phyloP scores from a whole-genome alignment of 1,284 basidiomycete species.

The Tausonia pullulans region DNA sequence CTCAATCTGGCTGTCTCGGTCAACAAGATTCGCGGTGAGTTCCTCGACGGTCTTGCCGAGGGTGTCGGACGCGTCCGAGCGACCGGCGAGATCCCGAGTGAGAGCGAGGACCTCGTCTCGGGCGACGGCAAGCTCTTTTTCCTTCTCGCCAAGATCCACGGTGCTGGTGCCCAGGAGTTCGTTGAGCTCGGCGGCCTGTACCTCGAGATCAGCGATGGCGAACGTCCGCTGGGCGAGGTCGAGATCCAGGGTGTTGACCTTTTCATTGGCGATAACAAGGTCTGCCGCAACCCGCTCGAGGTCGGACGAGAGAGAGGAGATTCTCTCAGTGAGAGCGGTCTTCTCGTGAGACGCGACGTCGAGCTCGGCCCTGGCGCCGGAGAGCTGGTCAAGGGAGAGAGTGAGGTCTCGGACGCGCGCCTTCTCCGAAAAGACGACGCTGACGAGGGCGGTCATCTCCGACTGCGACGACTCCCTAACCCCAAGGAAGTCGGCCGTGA shows the following conservation, averaged over 20 bases:
- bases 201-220: neutral
- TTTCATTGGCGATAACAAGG: no score
- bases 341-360: neutral
- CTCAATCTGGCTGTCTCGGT: neutral
- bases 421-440: slow-evolving; percentile 1
- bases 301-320: no score
- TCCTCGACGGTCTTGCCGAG: no score
- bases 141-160: neutral
- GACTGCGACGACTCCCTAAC: neutral
- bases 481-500: no score
- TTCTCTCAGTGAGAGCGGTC: neutral
- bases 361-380: neutral
- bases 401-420: neutral
- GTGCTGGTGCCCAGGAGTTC: neutral
- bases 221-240: neutral
- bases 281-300: no score
- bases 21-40: neutral
- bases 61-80: no score
- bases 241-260: neutral
- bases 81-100: neutral
- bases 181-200: neutral
- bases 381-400: neutral
- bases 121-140: neutral
- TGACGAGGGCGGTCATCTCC: slow-evolving; percentile 5
- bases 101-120: neutral